Base-by-base conservation (phyloP, 768 basidiomycete genomes). In the Atractiella rhizophila region DNA sequence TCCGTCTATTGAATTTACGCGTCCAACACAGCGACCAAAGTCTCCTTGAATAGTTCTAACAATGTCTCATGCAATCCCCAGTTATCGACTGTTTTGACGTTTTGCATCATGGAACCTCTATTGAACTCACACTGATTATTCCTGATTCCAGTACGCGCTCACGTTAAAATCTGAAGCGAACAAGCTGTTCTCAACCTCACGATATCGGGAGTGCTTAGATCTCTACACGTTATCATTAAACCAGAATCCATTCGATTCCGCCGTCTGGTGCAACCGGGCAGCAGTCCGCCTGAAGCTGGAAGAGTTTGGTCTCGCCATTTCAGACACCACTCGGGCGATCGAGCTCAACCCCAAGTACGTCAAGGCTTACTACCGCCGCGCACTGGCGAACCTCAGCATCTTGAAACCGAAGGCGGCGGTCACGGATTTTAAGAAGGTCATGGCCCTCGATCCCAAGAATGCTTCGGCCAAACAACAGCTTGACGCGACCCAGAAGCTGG, bases 261-360 rank as follows among this genome's bases (percentile, higher is more conserved):
- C 82, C 12, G 59, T 88, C 39, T 96, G 80, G 77, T 85, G 77
- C 56, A 96, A 96, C 60, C 69, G 88, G 28, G 83, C 91, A 2
- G 79, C 82, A 59, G 69, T 79, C 12, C 70, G 88, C 37, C 81
- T 86, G 60, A 91, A 80, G 62, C 60, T 96, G 41, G 65, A 98
- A 58, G 74, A 98, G 61, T 76, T 77, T 52, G 91, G 91, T 3
- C 83, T 85, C 54, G 91, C 85, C 12, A 30, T 40, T 18, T 33
- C 37, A 24, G 44, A 41, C 29, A 24, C 51, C 83, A 80, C 68
- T 43, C 74, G 73, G 51, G 88, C 88, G 11, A 78, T 96, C 44
- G 64, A 74, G 46, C 60, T 96, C 40, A 82, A 96, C 60, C 70
- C 79, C 1, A 74, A 70, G 50, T 91, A 88, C 56, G 75, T 73